Base-by-base conservation (phyloP, 176 grass and related monocot genomes). In the Triticum timopheevii region DNA sequence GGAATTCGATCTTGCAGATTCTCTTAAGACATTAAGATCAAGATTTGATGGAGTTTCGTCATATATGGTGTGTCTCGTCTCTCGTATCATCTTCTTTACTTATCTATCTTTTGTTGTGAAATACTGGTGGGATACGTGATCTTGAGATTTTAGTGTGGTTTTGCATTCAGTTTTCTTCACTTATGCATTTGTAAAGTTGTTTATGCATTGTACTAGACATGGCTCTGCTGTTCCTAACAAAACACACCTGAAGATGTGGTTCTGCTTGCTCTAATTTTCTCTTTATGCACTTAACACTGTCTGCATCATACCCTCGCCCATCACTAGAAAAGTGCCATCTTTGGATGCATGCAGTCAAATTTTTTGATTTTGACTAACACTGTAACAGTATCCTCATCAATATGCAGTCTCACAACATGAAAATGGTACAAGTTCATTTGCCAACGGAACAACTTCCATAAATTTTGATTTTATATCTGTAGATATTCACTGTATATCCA, bases 1-100 rank as follows among this genome's bases (percentile, higher is more conserved):
- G 80, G 97, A 96, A 73, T 77, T 88, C 40, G 91, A 92, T 85
- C 94, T 99, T 87, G 91, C 78, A 59, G 62, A 82, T 62, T 75
- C 92, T 84, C 90, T 93, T 52, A 78, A 87, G 28, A 90, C 85
- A 75, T 47, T 96, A 80, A 94, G 90, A 82, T 96, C 87, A 69
- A 99, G 78, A 93, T 86, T 88, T 28, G 92, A 94, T 23, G 87
- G 65, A 65, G 84, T 92, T 83, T 78, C 86, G 61, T 85, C 85
- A 73, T 80, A 94, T 44, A 54, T 93, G 87, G 97, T 99, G 75
- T 90, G 78, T 81, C 61, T 71, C n/a, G 38, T 36, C 30, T 63
- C 61, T 71, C n/a, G 38, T 36, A 36, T 63, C 61, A 68, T 86
- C 49, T 44, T 58, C 9, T 45, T 63, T 58, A 16, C 66, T 62